Evolutionary conservation across 2,329 filamentous ascomycete species (phyloP), one percentile per base, ranked within the genome.

Genomic region (Apiospora malaysiana): DNA sequence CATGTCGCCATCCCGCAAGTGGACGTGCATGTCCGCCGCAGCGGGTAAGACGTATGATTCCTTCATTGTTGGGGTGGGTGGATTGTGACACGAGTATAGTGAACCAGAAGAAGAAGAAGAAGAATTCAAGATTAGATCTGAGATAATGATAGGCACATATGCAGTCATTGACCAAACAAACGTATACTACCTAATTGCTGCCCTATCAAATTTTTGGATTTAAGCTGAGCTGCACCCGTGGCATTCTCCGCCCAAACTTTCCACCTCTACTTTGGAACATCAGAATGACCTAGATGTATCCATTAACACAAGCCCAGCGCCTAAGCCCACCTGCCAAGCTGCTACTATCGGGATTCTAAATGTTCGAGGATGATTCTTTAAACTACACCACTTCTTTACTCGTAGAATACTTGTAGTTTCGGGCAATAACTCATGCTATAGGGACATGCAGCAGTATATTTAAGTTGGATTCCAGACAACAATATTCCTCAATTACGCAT

Each of bases 1-100:
- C 85, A 87, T 87, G 42, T 83, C 81, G 21, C 84, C 84, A 78
- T 87, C 84, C 37, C 70, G 63, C 12, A 72, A 68, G 56, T 70
- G 63, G 49, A 69, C 68, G 46, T 72, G 71, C 25, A 72, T 68
- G 49, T 72, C 71, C 3, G 71, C 71, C 32, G 68, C 71, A 25
- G 70, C 71, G 25, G 71, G 71, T 23, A 72, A 46, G 23, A 23
- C 66, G 68, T 72, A 72, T 21, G 59, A 47, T 40, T 72, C 46
- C 68, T 71, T 70, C 71, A 72, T 72, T 2, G 2, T 63, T 12
- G 32, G 32, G 37, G 40, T 63, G 18, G 4, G 56, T 40, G 3
- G 56, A 7, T 49, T 66, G 18, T 18, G 21, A 37, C 42, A 32
- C 12, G 27, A 63, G 56, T 63, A 40, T 67, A 67, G 40, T 45